Percentiles rank a stretch among this genome's conserved stretches.
These are phyloP conservation scores for Leccinum laetum DNA, from an alignment of 1,284 basidiomycete genomes.

Conservation along the genomic window DNA sequence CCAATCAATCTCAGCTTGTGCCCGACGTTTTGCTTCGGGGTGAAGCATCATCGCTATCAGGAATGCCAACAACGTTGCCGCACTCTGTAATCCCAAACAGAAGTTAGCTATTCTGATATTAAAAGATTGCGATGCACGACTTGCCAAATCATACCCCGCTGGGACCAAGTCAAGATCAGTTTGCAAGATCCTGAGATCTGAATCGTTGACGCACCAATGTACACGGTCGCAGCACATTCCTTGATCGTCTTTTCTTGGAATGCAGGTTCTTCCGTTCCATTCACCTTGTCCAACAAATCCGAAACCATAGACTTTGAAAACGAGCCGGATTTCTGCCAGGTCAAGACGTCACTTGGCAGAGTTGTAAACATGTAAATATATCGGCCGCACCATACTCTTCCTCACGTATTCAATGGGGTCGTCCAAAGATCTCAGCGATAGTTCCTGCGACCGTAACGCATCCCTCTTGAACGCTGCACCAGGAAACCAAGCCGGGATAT, in stretches of 20 bases:
- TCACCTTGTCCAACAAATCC: constrained; percentile 22
- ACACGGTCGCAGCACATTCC: constrained; percentile 29
- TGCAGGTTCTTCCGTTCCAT: constrained; percentile 15
- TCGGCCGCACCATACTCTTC: constrained; percentile 25
- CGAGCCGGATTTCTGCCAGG: constrained; percentile 24
- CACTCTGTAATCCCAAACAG: constrained; percentile 19
- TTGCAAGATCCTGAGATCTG: not conserved
- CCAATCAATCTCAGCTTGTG: constrained; percentile 32
- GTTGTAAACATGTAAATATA: not conserved
- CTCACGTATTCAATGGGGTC: constrained; percentile 30
- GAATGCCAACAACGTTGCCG: constrained; percentile 20
- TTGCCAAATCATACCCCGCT: constrained; percentile 31
- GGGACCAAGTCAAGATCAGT: not conserved
- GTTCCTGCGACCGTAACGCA: constrained; percentile 27
- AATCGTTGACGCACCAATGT: too few relatives aligned
- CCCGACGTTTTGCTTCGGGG: constrained; percentile 29
- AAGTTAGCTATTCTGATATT: not conserved
- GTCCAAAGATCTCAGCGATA: constrained; percentile 23
- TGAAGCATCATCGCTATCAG: constrained; percentile 34
- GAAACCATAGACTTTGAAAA: constrained; percentile 32
- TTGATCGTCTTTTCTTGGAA: constrained; percentile 27
- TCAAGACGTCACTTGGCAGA: constrained; percentile 3
- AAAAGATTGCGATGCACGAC: not conserved
- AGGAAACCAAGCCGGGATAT: constrained; percentile 32
- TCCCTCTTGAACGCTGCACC: constrained; percentile 29